Evolutionary conservation across 2,329 filamentous ascomycete genomes (phyloP), one percentile per base, ranked within the genome.

Genomic region (Botrytis hyacinthi): DNA sequence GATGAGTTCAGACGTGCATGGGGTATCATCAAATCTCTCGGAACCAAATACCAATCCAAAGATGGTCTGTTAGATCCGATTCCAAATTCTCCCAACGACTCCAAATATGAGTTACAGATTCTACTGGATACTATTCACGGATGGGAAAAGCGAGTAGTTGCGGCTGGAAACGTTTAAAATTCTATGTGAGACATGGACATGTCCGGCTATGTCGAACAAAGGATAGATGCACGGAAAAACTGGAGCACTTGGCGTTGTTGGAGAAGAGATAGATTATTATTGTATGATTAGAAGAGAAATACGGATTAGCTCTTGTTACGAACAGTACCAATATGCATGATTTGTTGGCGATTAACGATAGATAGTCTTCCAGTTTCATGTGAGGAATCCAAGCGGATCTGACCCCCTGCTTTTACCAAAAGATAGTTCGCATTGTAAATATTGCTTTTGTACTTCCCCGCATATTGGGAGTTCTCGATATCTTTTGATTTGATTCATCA

Each of bases 1-100:
- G 92, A 96, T 78, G 94, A 97, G 82, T 96, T 97, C 79, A 87
- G 93, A 29, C 88, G 94, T 32, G 93, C 93, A 4, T 93, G 92
- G 88, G 85, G 88, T 51, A 91, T 97, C 73, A 89, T 95, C 75
- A 85, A 84, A 76, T 82, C 82, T 10, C 82, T 87, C 3, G 87
- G 89, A 7, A 72, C 70, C 7, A 84, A 83, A 61, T 73, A 75
- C 35, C 66, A 74, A 40, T 63, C 71, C 20, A 77, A 77, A 70
- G 78, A 78, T 40, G 74, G 75, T 40, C 70, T 80, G 40, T 61
- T 80, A 5, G 77, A 80, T 73, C 72, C 76, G 35, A 46, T 76
- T 42, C 57, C 72, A 42, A 70, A 32, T 16, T 57, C 51, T 57
- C 57, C 40, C 5, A 59, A 42, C 16, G 75, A 75, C 37, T 73